Evolutionary conservation across 2,329 filamentous ascomycete genomes (phyloP), one percentile per base, ranked within the genome.

Genomic region (Hirsutella thompsonii): DNA sequence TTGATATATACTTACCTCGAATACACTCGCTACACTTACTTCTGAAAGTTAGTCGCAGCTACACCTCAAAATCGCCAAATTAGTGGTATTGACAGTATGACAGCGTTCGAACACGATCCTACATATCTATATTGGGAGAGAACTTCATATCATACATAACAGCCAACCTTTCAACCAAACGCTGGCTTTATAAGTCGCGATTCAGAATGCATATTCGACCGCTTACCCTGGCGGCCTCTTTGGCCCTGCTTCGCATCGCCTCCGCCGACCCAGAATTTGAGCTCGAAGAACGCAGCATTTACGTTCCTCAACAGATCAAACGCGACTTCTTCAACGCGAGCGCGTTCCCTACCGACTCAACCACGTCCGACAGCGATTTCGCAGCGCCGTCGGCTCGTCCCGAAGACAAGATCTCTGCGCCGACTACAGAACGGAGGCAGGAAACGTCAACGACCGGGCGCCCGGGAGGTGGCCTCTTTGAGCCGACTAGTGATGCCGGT

Each of bases 241-340:
- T 56, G 49, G 53, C 69, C 42, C 49, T 74, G 53, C 66, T 67
- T 48, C 67, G 66, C 48, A 57, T 68, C 28, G 62, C 67, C n/a
- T 63, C 60, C 42, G 58, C 59, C 47, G 69, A 44, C 11, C 6
- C 23, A 11, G 11, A 26, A 3, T 32, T 67, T 19, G 61, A 68
- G 41, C 49, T 55, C 30, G 58, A 67, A 28, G 60, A 61, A 46
- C 72, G 72, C 16, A 68, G 64, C 52, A 72, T 75, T 51, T 78
- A 76, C 55, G 77, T 71, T 46, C 74, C 74, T 11, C 64, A 69
- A 42, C 64, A 74, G 35, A 62, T 78, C 50, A 76, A 70, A 59
- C 66, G 72, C 41, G 61, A 70, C 44, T 61, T 67, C 40, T 50
- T 51, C 45, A 72, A 72, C 51, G 55, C 54, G 13, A 68, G 66